Base-by-base conservation (phyloP, 2,329 filamentous ascomycete species). In the Chrysoporthe austroafricana region DNA sequence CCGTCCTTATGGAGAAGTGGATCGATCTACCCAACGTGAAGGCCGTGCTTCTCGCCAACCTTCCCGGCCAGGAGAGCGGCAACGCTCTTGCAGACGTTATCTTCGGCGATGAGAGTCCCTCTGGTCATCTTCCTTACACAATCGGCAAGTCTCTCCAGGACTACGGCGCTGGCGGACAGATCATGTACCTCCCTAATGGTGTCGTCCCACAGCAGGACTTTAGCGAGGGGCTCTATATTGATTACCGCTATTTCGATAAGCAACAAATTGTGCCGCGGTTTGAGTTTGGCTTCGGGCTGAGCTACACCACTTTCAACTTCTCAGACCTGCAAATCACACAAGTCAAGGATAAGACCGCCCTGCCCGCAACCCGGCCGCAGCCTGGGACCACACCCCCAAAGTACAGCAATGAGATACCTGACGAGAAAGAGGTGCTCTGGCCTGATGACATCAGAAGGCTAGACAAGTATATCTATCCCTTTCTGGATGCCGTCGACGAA, bases 161-260 rank as follows among this genome's bases (percentile, higher is more conserved):
- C 76, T 96, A 96, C 72, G 94, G 94, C 0, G 85, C 88, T 0
- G 88, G 86, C 18, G 91, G 85, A 21, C 85, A 90, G 73, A 83
- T 96, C 50, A 81, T 94, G 71, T 92, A 90, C 74, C 81, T 88
- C 61, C 87, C 91, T 0, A 91, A 92, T 72, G 87, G 84, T 18
- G 80, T 70, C 7, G 63, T 91, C 3, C 92, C 93, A 0, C 93
- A 97, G 75, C 92, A 96, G 72, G 89, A 93, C 71, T 97, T 96
- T 76, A 65, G 84, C 0, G 93, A 97, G 75, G 93, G 93, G 0
- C 80, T 97, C 0, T 94, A 94, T 75, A 89, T 96, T 72, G 95
- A 97, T 81, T 97, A 97, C 79, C 90, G 94, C 14, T 87, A 94
- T 77, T 94, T 97, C 73, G 94, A 97, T 81, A 92, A 91, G 75